Base-by-base conservation (phyloP, 1,284 basidiomycete genomes). In the Sanguinoderma infundibulare region DNA sequence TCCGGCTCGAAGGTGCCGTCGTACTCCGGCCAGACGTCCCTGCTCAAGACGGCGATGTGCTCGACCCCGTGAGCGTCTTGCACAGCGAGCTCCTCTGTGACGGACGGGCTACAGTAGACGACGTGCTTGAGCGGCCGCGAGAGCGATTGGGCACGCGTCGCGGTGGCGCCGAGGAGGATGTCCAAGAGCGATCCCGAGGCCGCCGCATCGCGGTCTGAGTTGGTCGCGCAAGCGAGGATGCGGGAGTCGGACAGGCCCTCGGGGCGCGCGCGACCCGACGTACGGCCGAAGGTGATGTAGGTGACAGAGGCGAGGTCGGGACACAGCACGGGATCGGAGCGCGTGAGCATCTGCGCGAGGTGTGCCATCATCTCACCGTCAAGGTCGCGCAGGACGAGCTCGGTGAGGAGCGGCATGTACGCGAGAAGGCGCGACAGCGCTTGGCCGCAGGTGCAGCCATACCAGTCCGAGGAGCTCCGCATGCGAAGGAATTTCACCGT, bases 341-440 rank as follows among this genome's bases (percentile, higher is more conserved):
- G 42, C 44, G 32, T 35, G 26, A 56, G 55, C 44, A 49, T 26
- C 24, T 15, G 30, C 32, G 24, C 24, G 44, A 56, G 55, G 6
- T 56, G 39, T 15, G 15, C 3, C 20, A 47, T 12, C 32, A 49
- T 42, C 32, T 56, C 55, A 20, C 34, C 14, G n/a, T n/a, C 30
- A 35, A 49, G 36, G 55, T 56, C 55, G 44, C 55, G 55, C 32
- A 56, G 7, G 34, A 56, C 44, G 44, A 56, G 34, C 44, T 47
- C 35, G 17, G 55, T 56, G 34, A 49, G 55, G 24, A 15, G 20
- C 12, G 55, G 55, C 32, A n/a, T 49, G 34, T 12, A n/a, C 22
- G 32, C 22, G 15, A 20, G 24, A 9, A 56, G 44, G 10, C 17
- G 34, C 32, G 42, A 12, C 1, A 55, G n/a, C 8, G 28, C 12